phyloP scores from a whole-genome alignment of 108 stramenopile genomes.

The Nitzschia palea region DNA sequence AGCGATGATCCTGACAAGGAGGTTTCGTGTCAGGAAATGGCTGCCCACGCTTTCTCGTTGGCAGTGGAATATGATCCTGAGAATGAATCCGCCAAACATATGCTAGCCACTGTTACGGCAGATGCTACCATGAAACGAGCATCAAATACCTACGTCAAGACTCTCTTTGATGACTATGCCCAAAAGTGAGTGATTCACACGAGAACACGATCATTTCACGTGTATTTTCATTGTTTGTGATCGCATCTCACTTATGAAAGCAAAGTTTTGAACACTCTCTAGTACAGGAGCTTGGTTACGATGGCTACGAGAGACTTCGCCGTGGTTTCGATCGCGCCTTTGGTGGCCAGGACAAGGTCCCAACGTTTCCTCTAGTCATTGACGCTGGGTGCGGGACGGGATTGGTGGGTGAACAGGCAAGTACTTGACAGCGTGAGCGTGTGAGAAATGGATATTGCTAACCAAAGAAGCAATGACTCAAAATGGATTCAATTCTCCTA shows the following conservation, averaged over 20 bases:
- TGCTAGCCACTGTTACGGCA: conserved; percentile 70
- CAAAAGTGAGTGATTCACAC: conserved; percentile 51
- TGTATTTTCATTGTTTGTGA: not conserved
- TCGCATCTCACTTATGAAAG: no score
- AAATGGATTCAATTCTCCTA: no score
- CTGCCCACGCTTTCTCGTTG: conserved; percentile 55
- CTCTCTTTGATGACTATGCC: conserved; percentile 75
- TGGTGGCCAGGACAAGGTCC: conserved; percentile 29
- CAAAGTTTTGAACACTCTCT: conserved; percentile 74
- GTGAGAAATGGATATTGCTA: no score
- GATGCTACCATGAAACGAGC: conserved; percentile 82
- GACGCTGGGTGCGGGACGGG: conserved; percentile 83
- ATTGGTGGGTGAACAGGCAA: conserved; percentile 64
- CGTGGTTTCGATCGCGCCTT: conserved; percentile 60
- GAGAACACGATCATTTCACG: not conserved
- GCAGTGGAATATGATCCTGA: conserved; percentile 51
- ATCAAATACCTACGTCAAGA: conserved; percentile 55
- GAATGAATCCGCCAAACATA: conserved; percentile 69
- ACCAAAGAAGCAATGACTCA: no score
- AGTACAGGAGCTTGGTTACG: conserved; percentile 68
- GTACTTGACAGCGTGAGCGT: no score
- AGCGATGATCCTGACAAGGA: conserved; percentile 31
- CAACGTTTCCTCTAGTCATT: conserved; percentile 48
- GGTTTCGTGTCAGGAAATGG: conserved; percentile 59
- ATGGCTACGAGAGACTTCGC: conserved; percentile 65